These are phyloP conservation scores for Biscutella laevigata DNA, from an alignment of 441 rosid genomes.

Conservation along the genomic window DNA sequence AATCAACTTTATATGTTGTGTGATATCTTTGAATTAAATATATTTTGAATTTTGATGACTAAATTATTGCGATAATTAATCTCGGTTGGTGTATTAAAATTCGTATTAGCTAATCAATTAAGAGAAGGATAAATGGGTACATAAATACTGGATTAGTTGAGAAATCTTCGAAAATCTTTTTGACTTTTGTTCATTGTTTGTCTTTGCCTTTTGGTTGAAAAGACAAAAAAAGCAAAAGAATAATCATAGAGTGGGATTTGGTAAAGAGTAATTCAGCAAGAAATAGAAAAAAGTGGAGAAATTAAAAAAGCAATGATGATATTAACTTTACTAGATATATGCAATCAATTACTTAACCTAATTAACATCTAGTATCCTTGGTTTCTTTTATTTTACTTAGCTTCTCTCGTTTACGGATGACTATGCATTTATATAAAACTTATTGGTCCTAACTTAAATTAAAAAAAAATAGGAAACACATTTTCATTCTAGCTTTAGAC, in stretches of 20 bases:
- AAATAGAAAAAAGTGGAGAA: not conserved
- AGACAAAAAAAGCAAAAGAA: slow-evolving; percentile 28
- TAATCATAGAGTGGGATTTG: slow-evolving; percentile 28
- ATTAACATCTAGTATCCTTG: slow-evolving; percentile 75
- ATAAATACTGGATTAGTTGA: slow-evolving; percentile 25
- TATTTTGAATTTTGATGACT: slow-evolving; percentile 2
- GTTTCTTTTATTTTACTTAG: slow-evolving; percentile 38
- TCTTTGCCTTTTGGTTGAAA: slow-evolving; percentile 32
- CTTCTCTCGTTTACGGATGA: slow-evolving; percentile 18
- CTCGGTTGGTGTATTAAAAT: slow-evolving; percentile 22
- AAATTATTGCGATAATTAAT: slow-evolving; percentile 15
- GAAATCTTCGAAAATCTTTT: slow-evolving; percentile 26
- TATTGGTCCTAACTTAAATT: slow-evolving; percentile 1
- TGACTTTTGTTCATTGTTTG: slow-evolving; percentile 33
- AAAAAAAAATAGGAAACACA: slow-evolving; percentile 29
- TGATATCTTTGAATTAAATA: too few species aligned
- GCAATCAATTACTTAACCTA: slow-evolving; percentile 31
- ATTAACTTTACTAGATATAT: slow-evolving; percentile 13
- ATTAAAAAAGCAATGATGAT: slow-evolving; percentile 4
- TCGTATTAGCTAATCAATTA: slow-evolving; percentile 6
- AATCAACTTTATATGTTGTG: too few species aligned
- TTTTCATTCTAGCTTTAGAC: too few species aligned
- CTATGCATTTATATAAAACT: slow-evolving; percentile 10
- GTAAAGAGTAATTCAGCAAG: slow-evolving; percentile 22
- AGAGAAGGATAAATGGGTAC: not conserved